Evolutionary conservation across 768 basidiomycete species (phyloP).

Genomic region (Collybia mongolica): DNA sequence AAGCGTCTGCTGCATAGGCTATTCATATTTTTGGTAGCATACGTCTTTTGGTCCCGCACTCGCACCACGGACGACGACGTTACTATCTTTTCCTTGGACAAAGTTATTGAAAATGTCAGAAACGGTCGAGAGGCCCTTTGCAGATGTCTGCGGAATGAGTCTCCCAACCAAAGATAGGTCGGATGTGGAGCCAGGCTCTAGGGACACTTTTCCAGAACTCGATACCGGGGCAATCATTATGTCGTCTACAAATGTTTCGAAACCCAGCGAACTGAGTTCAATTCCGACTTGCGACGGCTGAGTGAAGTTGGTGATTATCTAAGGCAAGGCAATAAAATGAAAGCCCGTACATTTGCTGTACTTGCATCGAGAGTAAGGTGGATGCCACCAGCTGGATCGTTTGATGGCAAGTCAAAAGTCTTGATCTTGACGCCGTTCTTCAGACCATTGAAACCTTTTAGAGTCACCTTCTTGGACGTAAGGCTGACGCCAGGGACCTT

Average conservation of each 20-base stretch:
- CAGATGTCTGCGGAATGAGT: slow-evolving; percentile 57
- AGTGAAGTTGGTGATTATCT: not conserved
- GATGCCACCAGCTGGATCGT: slow-evolving; percentile 73
- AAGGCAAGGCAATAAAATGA: not conserved
- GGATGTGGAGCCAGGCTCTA: slow-evolving; percentile 53
- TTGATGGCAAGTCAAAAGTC: slow-evolving; percentile 65
- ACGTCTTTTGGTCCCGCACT: slow-evolving; percentile 59
- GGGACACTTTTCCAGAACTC: slow-evolving; percentile 46
- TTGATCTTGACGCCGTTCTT: slow-evolving; percentile 60
- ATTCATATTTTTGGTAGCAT: slow-evolving; percentile 11
- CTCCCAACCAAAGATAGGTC: slow-evolving; percentile 57
- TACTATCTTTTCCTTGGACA: slow-evolving; percentile 62
- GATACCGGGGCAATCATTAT: slow-evolving; percentile 60
- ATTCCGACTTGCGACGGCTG: slow-evolving; percentile 79
- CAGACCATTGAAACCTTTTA: slow-evolving; percentile 72
- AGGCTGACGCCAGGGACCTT: slow-evolving; percentile 55
- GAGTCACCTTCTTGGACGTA: slow-evolving; percentile 52
- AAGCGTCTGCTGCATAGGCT: not conserved
- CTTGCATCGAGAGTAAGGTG: slow-evolving; percentile 62
- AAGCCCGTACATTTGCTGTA: slow-evolving; percentile 51
- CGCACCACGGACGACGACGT: slow-evolving; percentile 57
- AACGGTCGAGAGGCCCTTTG: slow-evolving; percentile 53
- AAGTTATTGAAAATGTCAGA: slow-evolving; percentile 72
- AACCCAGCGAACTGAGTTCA: slow-evolving; percentile 56
- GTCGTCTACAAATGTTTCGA: slow-evolving; percentile 53